Conservation (phyloP, 192 early-diverging fungal genomes). For the Podila horticola region DNA sequence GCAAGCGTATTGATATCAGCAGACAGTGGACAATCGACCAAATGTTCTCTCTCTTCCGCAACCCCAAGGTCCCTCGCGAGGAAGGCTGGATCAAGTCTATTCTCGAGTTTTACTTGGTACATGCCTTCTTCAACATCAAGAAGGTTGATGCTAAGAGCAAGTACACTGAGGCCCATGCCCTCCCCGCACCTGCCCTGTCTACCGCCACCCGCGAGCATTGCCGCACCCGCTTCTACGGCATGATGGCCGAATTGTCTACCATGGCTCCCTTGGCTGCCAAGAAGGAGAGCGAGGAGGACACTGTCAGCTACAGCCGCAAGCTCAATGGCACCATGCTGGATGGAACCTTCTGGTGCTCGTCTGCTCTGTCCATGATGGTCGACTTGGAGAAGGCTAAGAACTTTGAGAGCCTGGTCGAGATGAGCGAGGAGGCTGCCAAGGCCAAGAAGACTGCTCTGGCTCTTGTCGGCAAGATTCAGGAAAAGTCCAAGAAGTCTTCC, state of each 20-base stretch:
- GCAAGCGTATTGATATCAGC: conserved; percentile 59
- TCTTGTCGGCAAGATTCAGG: conserved; percentile 51
- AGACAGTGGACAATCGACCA: conserved; percentile 87
- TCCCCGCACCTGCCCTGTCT: conserved; percentile 67
- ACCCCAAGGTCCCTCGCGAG: conserved; percentile 77
- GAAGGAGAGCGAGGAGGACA: conserved; percentile 43
- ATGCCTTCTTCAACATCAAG: conserved; percentile 78
- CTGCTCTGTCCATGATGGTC: conserved; percentile 60
- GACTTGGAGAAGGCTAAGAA: conserved; percentile 54
- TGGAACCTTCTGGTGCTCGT: conserved; percentile 69
- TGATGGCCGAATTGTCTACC: conserved; percentile 77
- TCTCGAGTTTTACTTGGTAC: conserved; percentile 73
- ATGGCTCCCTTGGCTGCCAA: conserved; percentile 55
- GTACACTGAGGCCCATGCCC: conserved; percentile 49
- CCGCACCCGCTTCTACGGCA: conserved; percentile 66
- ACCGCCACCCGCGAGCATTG: conserved; percentile 67
- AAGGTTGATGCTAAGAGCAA: conserved; percentile 55
- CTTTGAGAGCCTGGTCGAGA: conserved; percentile 37
- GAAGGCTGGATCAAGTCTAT: conserved; percentile 77
- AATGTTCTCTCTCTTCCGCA: conserved; percentile 79
- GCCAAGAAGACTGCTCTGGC: conserved; percentile 54
- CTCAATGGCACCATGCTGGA: conserved; percentile 65
- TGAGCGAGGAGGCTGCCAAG: conserved; percentile 51
- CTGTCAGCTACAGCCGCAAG: conserved; percentile 51
- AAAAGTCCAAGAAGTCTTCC: conserved; percentile 48